phyloP scores from a whole-genome alignment of 352 stramenopile species.

The Albugo candida region DNA sequence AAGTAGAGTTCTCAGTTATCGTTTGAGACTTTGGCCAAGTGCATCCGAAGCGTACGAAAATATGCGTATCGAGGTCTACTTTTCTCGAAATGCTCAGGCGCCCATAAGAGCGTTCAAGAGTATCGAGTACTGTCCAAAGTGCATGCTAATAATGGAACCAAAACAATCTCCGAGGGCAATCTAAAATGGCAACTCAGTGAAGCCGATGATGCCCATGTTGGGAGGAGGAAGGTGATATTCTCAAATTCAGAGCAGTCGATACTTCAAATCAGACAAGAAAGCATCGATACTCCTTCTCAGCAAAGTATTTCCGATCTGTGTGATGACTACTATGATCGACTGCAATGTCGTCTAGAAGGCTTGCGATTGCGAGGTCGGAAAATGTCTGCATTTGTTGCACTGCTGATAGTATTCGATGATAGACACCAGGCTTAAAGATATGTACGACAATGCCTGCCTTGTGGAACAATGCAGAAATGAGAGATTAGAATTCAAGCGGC shows the following conservation, averaged over 20 bases:
- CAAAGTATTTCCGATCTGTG: no score
- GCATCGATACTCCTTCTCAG: no score
- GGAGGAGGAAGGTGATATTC: conserved; percentile 21
- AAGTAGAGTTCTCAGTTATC: conserved; percentile 26
- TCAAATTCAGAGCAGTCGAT: conserved; percentile 22
- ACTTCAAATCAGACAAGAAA: no score
- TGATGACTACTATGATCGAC: conserved; percentile 6
- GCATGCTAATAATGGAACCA: conserved; percentile 14
- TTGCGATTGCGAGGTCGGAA: conserved; percentile 5
- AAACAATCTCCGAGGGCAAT: conserved; percentile 5
- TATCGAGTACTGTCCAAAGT: conserved; percentile 58
- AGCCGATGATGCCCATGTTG: conserved; percentile 14
- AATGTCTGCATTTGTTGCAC: conserved; percentile 8
- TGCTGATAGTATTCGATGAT: conserved; percentile 7
- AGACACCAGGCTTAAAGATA: no score
- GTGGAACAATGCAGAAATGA: conserved; percentile 22
- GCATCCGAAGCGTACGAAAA: conserved; percentile 50
- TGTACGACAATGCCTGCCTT: no score
- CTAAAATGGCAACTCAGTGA: conserved; percentile 3
- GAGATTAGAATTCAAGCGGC: conserved; percentile 5
- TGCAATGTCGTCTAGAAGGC: conserved; percentile 16
- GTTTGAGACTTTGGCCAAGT: conserved; percentile 53
- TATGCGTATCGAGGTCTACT: conserved; percentile 57
- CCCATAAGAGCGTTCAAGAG: conserved; percentile 23
- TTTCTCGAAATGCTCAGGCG: conserved; percentile 11